phyloP scores from a whole-genome alignment of 2,329 filamentous ascomycete species.

The Epichloe aotearoae region DNA sequence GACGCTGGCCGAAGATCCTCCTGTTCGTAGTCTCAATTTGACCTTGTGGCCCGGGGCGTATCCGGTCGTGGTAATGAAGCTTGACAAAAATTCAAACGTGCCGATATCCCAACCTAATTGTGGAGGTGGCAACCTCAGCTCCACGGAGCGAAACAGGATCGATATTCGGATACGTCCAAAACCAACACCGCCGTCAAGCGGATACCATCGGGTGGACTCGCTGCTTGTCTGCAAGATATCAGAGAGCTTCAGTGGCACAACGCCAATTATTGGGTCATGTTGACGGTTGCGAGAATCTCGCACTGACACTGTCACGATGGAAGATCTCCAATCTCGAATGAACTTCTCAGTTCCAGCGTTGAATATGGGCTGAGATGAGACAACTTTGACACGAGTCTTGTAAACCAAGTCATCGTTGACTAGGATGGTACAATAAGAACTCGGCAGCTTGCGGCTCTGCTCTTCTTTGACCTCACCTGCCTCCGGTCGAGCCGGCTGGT shows the following conservation, averaged over 20 bases:
- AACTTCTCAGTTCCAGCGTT: slow-evolving; percentile 93
- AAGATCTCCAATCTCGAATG: slow-evolving; percentile 81
- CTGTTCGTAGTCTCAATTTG: slow-evolving; percentile 69
- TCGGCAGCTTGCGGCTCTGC: slow-evolving; percentile 65
- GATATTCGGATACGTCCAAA: slow-evolving; percentile 85
- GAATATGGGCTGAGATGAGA: slow-evolving; percentile 91
- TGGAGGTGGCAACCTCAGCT: slow-evolving; percentile 69
- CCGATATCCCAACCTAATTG: slow-evolving; percentile 93
- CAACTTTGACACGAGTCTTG: slow-evolving; percentile 87
- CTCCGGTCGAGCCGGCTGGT: slow-evolving; percentile 68
- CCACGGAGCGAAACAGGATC: slow-evolving; percentile 77
- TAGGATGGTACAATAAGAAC: slow-evolving; percentile 85
- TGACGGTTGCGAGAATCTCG: slow-evolving; percentile 80
- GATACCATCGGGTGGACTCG: slow-evolving; percentile 84
- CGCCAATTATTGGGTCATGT: slow-evolving; percentile 87
- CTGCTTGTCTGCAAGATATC: slow-evolving; percentile 81
- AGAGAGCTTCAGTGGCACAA: slow-evolving; percentile 76
- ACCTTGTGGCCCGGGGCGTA: slow-evolving; percentile 53
- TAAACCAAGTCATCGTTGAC: slow-evolving; percentile 83
- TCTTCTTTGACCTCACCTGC: slow-evolving; percentile 83
- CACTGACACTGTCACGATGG: slow-evolving; percentile 75
- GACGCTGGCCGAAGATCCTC: slow-evolving; percentile 65
- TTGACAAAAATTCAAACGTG: slow-evolving; percentile 75
- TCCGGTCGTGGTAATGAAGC: slow-evolving; percentile 50
- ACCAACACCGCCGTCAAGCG: slow-evolving; percentile 86